Conservation (phyloP, 805 yeast genomes). For the Yarrowia porcina region DNA sequence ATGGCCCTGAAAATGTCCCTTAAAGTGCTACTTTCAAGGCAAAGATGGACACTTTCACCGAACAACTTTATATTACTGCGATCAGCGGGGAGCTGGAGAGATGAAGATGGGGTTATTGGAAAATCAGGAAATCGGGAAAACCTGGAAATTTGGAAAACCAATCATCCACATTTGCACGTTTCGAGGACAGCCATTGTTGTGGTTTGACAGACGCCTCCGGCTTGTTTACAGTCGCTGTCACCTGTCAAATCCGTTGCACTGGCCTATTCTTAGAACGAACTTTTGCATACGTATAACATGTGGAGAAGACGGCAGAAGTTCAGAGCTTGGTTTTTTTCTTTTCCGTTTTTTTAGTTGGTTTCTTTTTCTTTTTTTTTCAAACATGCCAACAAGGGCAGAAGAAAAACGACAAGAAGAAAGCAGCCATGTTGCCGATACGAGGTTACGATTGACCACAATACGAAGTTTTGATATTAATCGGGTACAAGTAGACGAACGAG, state of each 20-base stretch:
- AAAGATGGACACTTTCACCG: not conserved
- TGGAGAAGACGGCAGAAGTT: constrained; percentile 15
- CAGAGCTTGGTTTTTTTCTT: not conserved
- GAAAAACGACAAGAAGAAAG: not conserved
- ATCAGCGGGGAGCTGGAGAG: not conserved
- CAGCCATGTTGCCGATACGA: not conserved
- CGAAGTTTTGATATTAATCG: no score
- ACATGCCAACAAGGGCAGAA: not conserved
- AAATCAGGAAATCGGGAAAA: no score
- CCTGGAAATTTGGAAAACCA: no score
- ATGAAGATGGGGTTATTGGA: not conserved
- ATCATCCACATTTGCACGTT: no score
- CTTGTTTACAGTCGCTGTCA: not conserved
- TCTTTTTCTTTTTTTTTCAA: not conserved
- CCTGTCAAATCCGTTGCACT: not conserved
- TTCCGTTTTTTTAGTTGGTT: not conserved
- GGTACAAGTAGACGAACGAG: no score
- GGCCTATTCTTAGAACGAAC: constrained; percentile 5
- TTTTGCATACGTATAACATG: constrained; percentile 3
- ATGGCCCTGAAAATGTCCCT: no score
- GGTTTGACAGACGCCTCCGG: not conserved
- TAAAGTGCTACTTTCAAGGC: not conserved
- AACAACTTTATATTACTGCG: not conserved
- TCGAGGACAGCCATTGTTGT: not conserved
- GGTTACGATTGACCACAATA: no score